phyloP scores from a whole-genome alignment of 257 asterid species.

The Mentha longifolia region DNA sequence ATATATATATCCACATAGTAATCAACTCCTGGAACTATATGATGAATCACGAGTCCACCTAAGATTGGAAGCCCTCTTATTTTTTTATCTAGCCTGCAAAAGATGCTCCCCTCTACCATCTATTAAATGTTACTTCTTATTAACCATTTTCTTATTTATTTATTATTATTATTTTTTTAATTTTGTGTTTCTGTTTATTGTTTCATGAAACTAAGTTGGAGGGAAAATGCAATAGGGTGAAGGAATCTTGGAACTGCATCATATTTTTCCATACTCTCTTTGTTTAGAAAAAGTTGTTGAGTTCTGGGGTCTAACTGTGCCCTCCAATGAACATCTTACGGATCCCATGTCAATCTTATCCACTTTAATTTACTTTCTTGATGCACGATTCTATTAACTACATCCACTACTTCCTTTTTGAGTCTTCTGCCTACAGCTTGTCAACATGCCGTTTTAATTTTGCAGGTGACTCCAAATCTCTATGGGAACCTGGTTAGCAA shows the following conservation, averaged over 20 bases:
- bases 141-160: neutral
- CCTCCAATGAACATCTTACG: neutral
- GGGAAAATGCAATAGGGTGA: neutral
- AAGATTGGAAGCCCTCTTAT: neutral
- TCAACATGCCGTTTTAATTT: conserved; percentile 17
- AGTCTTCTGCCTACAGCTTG: conserved; percentile 13
- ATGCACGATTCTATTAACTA: neutral
- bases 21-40: neutral
- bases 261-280: neutral
- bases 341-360: neutral
- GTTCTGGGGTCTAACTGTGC: conserved; percentile 24
- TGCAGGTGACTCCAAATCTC: conserved; percentile 96
- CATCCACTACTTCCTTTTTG: neutral
- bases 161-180: neutral
- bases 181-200: neutral
- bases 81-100: neutral
- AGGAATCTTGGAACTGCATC: neutral
- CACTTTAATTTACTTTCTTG: conserved; percentile 7
- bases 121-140: neutral
- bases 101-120: conserved; percentile 9
- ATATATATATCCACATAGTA: neutral
- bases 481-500: conserved; percentile 91
- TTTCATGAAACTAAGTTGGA: conserved; percentile 11
- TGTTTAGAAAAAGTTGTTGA: neutral
- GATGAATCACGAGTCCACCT: conserved; percentile 12